Evolutionary conservation across 768 basidiomycete genomes (phyloP), one percentile per base, ranked within the genome.

Genomic region (Cytidiella melzeri): DNA sequence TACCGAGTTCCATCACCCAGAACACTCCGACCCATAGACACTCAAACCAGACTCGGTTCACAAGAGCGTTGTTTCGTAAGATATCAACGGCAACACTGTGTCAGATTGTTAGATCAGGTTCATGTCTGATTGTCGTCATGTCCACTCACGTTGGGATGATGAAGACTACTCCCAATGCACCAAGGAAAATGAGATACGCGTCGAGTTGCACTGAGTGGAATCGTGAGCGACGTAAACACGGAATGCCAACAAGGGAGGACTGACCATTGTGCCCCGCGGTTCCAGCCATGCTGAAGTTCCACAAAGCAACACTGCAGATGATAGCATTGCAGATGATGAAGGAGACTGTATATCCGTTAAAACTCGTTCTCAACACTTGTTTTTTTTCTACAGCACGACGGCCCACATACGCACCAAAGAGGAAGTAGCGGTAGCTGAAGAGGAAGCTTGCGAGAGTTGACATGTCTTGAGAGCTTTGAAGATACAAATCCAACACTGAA

Each of bases 41-140:
- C 60, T 89, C 87, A 54, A 87, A 83, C 82, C 83, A 86, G 13
- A 87, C 78, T n/a, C 72, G 74, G 20, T 75, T 74, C 19, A 79
- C 72, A 39, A 83, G 61, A 5, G 76, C 64, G 61, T 75, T 67
- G 52, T 67, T 71, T 18, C 73, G 71, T 20, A 76, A 57, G 28
- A 87, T 62, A 62, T 87, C 84, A 34, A 79, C 61, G 53, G 83
- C 82, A 40, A 76, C 73, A 60, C 77, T 79, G 42, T 18, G 47
- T 25, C 46, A 50, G 46, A 25, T 18, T 46, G 43, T n/a, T n/a
- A n/a, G n/a, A n/a, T n/a, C n/a, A n/a, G n/a, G n/a, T 28, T 12
- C 28, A 27, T 21, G 13, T 23, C 30, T 34, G 7, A 48, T 20
- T 48, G 41, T n/a, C 37, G n/a, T n/a, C n/a, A 43, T 3, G 26